Percentiles rank a stretch among this genome's conserved stretches.
These are phyloP conservation scores for Afroboletus lepidellus DNA, from an alignment of 1,284 basidiomycete genomes.

Conservation along the genomic window DNA sequence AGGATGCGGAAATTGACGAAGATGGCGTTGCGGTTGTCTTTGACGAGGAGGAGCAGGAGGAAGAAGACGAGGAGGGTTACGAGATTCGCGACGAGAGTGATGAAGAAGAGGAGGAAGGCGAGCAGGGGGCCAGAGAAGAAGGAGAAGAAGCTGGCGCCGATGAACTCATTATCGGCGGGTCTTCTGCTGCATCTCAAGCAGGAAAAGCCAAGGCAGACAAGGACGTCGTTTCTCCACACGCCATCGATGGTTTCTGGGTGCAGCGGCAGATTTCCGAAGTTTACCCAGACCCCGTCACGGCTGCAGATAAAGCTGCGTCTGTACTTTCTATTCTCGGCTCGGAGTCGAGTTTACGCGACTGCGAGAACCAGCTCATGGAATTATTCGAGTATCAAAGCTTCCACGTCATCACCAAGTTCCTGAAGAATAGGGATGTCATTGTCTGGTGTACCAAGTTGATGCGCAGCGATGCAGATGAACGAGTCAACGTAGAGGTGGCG, in stretches of 20 bases:
- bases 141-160: slow-evolving; percentile 53
- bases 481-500: slow-evolving; percentile 92
- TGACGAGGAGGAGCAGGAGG: slow-evolving; percentile 92
- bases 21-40: slow-evolving; percentile 95
- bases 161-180: slow-evolving; percentile 73
- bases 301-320: slow-evolving; percentile 85
- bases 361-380: slow-evolving; percentile 97
- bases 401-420: slow-evolving; percentile 86
- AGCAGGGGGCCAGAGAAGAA: slow-evolving; percentile 44
- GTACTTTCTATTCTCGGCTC: slow-evolving; percentile 90
- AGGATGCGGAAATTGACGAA: slow-evolving; percentile 86
- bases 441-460: slow-evolving; percentile 99
- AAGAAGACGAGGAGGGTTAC: slow-evolving; percentile 85
- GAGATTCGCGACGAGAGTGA: slow-evolving; percentile 79
- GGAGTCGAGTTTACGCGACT: slow-evolving; percentile 88
- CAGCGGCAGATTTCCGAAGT: slow-evolving; percentile 90
- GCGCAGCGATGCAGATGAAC: slow-evolving; percentile 86
- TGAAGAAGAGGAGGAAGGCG: slow-evolving; percentile 68
- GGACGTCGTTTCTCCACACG: slow-evolving; percentile 84
- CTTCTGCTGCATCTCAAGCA: slow-evolving; percentile 41
- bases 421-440: slow-evolving; percentile 94
- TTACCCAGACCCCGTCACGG: slow-evolving; percentile 93
- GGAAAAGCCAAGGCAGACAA: slow-evolving; percentile 61
- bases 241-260: slow-evolving; percentile 98
- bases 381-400: slow-evolving; percentile 95